Conservation (phyloP, 1,284 basidiomycete genomes). For the Sporisorium exsertum region DNA sequence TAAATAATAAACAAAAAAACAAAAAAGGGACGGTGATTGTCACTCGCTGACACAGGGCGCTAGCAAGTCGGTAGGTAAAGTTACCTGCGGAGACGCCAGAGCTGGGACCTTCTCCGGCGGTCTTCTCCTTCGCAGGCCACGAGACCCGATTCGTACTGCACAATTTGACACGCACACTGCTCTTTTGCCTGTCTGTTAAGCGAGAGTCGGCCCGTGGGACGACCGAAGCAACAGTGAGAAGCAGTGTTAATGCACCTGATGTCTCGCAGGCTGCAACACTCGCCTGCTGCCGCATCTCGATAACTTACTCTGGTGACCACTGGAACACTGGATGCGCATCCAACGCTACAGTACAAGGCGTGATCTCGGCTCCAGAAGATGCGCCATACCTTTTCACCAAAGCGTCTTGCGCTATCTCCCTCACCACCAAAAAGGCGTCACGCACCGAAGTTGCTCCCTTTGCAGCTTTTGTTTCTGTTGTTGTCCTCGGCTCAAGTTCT, state of each 20-base stretch:
- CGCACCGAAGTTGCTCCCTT: neutral
- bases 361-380: neutral
- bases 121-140: slow-evolving; percentile 3
- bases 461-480: neutral
- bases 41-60: slow-evolving; percentile 2
- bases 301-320: no score
- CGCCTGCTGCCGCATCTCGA: no score
- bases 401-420: neutral
- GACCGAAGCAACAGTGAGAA: neutral
- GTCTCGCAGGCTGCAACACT: neutral
- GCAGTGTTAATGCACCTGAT: neutral
- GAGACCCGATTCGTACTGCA: neutral
- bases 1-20: neutral
- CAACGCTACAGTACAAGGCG: neutral
- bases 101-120: slow-evolving; percentile 10
- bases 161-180: neutral
- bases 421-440: neutral
- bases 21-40: neutral
- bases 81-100: slow-evolving; percentile 13
- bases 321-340: neutral
- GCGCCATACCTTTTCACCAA: neutral
- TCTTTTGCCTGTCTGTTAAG: neutral
- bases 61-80: neutral
- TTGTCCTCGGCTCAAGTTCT: neutral
- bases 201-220: slow-evolving; percentile 7